Percentiles rank a stretch among this genome's conserved stretches.
Evolutionary conservation across 345 rosid genomes (phyloP).

Genomic region (Arabidopsis suecica): DNA sequence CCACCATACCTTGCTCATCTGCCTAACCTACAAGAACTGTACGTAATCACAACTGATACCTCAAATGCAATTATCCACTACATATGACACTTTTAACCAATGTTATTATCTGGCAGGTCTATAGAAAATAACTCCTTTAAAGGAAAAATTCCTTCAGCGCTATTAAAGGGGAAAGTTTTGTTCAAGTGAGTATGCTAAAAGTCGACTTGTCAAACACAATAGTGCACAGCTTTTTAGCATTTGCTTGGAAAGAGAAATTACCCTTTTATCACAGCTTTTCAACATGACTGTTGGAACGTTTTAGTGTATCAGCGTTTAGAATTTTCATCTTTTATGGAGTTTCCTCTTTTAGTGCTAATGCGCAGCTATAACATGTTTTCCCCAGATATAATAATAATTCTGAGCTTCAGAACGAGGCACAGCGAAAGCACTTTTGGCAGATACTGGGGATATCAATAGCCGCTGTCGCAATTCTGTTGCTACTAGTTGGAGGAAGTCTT

Average conservation of each 20-base stretch:
- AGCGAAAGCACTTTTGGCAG: constrained; percentile 53
- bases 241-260: neutral
- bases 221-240: constrained; percentile 9
- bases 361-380: constrained; percentile 24
- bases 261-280: constrained; percentile 1
- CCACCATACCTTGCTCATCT: constrained; percentile 73
- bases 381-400: constrained; percentile 71
- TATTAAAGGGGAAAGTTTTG: constrained; percentile 60
- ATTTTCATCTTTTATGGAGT: neutral
- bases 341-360: constrained; percentile 14
- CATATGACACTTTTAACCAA: constrained; percentile 11
- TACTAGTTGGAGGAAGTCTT: constrained; percentile 62
- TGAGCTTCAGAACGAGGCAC: constrained; percentile 57
- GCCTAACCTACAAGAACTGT: constrained; percentile 81
- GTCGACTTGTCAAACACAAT: constrained; percentile 3
- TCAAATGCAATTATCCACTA: constrained; percentile 13
- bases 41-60: constrained; percentile 43
- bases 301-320: neutral
- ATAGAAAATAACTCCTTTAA: constrained; percentile 81
- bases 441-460: constrained; percentile 69
- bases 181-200: constrained; percentile 68
- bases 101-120: constrained; percentile 57
- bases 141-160: constrained; percentile 69
- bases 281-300: neutral
- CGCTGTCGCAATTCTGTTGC: constrained; percentile 53